These are phyloP conservation scores for Daldinia sp. DNA, from an alignment of 2,329 filamentous ascomycete species.

Conservation along the genomic window DNA sequence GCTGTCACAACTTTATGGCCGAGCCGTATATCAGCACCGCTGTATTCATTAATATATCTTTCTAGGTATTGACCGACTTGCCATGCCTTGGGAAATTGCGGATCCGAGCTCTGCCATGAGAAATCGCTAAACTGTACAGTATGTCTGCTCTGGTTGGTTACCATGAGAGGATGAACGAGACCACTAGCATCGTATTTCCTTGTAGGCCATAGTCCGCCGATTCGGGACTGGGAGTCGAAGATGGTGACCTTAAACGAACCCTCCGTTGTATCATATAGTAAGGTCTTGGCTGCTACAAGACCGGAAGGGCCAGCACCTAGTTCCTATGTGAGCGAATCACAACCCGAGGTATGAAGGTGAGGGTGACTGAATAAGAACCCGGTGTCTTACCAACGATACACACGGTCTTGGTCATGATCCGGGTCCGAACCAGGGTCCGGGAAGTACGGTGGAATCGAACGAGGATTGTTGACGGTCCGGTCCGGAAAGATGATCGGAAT, in stretches of 20 bases:
- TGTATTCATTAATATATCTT: constrained; percentile 67
- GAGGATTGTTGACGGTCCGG: constrained; percentile 14
- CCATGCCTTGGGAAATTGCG: constrained; percentile 78
- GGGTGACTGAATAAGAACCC: neutral
- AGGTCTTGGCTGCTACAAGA: constrained; percentile 75
- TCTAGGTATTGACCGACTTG: constrained; percentile 78
- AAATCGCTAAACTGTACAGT: constrained; percentile 78
- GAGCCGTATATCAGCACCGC: constrained; percentile 56
- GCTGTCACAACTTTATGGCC: constrained; percentile 57
- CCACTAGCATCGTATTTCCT: constrained; percentile 57
- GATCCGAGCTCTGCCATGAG: constrained; percentile 68
- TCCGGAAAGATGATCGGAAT: constrained; percentile 8
- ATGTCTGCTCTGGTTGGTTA: constrained; percentile 78
- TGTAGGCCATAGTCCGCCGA: constrained; percentile 82
- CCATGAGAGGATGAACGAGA: constrained; percentile 71
- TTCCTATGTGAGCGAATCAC: constrained; percentile 8
- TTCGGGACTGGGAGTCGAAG: constrained; percentile 69
- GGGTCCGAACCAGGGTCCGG: constrained; percentile 16
- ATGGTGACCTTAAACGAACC: constrained; percentile 72
- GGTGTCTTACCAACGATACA: constrained; percentile 58
- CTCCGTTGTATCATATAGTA: constrained; percentile 66
- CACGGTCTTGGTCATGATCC: constrained; percentile 56
- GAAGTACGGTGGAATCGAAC: constrained; percentile 13
- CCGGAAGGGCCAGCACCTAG: constrained; percentile 74
- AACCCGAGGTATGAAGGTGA: neutral